A percentile compares a stretch with the other conserved stretches of the same genome.
These are phyloP conservation scores for Elaeagnus macrophylla DNA, from an alignment of 306 rosid genomes.

Conservation along the genomic window DNA sequence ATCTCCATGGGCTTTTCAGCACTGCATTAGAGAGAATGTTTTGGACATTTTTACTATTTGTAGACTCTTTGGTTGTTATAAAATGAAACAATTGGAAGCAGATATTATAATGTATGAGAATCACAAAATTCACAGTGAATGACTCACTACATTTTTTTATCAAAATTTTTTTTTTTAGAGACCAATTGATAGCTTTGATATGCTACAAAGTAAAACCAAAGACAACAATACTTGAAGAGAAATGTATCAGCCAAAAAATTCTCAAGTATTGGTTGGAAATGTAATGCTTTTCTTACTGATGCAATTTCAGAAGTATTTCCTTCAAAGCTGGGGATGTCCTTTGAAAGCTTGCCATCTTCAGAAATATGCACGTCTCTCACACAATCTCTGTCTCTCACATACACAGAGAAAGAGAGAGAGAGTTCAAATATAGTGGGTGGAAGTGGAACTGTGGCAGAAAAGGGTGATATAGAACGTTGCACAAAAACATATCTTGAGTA, in stretches of 20 bases:
- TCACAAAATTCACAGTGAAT: background rate
- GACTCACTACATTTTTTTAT: too few relatives aligned
- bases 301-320: slow-evolving; percentile 61
- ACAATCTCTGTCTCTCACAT: slow-evolving; percentile 3
- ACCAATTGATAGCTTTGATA: too few relatives aligned
- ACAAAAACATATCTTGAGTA: slow-evolving; percentile 3
- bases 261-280: too few relatives aligned
- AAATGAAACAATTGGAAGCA: background rate
- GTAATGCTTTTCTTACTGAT: slow-evolving; percentile 32
- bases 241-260: too few relatives aligned
- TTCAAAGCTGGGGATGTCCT: slow-evolving; percentile 71
- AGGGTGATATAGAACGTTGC: slow-evolving; percentile 14
- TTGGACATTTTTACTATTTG: background rate
- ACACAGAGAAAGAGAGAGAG: too few relatives aligned
- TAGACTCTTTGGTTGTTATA: background rate
- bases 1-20: slow-evolving; percentile 56
- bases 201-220: too few relatives aligned
- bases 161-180: background rate
- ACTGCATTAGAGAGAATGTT: slow-evolving; percentile 35
- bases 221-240: too few relatives aligned
- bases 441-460: too few relatives aligned
- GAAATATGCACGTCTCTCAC: slow-evolving; percentile 10
- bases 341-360: slow-evolving; percentile 64
- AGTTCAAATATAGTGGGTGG: background rate
- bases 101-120: too few relatives aligned